Evolutionary conservation across 306 rosid species (phyloP).

Genomic region (Clitoria ternatea): DNA sequence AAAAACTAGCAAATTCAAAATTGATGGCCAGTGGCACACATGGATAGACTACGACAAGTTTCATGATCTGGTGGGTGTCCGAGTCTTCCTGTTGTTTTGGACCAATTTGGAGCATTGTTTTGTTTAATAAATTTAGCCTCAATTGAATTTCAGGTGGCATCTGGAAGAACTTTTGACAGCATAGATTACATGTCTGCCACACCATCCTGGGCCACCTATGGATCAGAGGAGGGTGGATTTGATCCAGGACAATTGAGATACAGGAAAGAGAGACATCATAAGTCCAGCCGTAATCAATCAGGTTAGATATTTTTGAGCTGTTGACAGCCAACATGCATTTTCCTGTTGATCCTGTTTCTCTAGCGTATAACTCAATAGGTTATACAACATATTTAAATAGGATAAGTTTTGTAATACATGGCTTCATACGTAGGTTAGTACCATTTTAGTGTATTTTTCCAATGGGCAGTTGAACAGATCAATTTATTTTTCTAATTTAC

Average conservation of each 20-base stretch:
- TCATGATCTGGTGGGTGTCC: constrained; percentile 71
- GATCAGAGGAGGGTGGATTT: constrained; percentile 90
- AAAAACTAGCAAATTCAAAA: constrained; percentile 79
- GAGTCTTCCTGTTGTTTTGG: not conserved
- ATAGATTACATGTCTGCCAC: constrained; percentile 80
- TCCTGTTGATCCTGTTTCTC: not conserved
- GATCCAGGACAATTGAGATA: constrained; percentile 81
- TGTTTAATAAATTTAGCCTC: not conserved
- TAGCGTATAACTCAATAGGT: constrained; percentile 24
- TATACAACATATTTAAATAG: constrained; percentile 20
- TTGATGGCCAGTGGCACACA: constrained; percentile 84
- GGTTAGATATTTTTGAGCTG: constrained; percentile 35
- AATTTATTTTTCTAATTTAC: not conserved
- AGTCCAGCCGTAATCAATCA: constrained; percentile 47
- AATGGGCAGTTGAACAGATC: constrained; percentile 12
- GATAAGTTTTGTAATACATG: constrained; percentile 23
- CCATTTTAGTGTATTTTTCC: constrained; percentile 15
- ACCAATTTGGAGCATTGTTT: not conserved
- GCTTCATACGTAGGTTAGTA: constrained; percentile 23
- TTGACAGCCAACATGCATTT: constrained; percentile 20
- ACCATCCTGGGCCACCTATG: constrained; percentile 93
- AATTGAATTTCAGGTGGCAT: constrained; percentile 69
- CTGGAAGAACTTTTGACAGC: constrained; percentile 74
- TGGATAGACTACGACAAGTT: constrained; percentile 97
- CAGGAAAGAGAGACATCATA: constrained; percentile 89